phyloP scores from a whole-genome alignment of 208 protist species.

The Leishmania tarentolae region DNA sequence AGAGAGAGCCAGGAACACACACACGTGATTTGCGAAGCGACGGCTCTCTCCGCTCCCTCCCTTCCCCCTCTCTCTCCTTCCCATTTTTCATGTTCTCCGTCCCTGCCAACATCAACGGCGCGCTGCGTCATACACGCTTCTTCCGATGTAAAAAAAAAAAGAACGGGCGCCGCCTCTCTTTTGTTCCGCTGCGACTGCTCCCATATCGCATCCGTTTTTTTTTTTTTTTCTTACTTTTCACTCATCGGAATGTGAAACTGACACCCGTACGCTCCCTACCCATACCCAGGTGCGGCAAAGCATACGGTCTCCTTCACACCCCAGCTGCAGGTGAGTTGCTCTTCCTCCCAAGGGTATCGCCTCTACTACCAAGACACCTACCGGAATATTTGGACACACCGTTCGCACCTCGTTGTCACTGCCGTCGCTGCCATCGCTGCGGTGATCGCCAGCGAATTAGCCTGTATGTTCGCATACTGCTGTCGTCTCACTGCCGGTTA shows the following conservation, averaged over 20 bases:
- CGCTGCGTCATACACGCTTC: background rate
- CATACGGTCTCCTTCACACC: constrained; percentile 59
- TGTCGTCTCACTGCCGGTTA: constrained; percentile 28
- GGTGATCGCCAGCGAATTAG: constrained; percentile 23
- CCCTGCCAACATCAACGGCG: background rate
- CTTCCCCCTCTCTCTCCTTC: background rate
- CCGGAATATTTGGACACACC: constrained; percentile 40
- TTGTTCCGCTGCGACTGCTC: too few relatives aligned
- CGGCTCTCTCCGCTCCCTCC: background rate
- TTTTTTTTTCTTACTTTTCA: background rate
- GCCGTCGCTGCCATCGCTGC: constrained; percentile 35
- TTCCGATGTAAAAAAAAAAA: background rate
- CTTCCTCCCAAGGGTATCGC: constrained; percentile 60
- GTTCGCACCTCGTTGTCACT: constrained; percentile 49
- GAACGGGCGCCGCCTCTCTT: too few relatives aligned
- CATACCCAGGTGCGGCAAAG: background rate
- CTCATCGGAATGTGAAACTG: background rate
- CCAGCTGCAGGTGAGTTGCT: constrained; percentile 40
- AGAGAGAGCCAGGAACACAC: background rate
- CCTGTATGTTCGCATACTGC: constrained; percentile 17
- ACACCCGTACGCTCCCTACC: background rate
- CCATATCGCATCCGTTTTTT: too few relatives aligned
- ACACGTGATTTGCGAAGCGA: background rate
- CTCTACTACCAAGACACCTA: constrained; percentile 50
- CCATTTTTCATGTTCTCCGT: background rate